A percentile compares a stretch with the other conserved stretches of the same genome.
These are phyloP conservation scores for Spergularia marina DNA, from an alignment of 148 eudicot genomes.

Conservation along the genomic window DNA sequence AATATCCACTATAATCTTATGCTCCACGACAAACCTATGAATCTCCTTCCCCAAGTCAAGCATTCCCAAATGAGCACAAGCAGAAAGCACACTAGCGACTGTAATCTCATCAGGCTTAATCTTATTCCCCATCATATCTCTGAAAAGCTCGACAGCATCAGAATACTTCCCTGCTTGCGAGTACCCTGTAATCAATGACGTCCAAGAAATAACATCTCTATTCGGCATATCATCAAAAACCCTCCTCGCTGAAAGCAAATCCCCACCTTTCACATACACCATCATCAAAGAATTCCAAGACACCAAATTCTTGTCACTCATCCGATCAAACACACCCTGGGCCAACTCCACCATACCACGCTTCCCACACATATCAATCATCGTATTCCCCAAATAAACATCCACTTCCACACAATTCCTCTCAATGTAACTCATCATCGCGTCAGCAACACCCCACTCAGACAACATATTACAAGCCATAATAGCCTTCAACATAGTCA, in stretches of 20 bases:
- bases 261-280: conserved; percentile 50
- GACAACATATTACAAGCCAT: conserved; percentile 60
- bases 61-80: conserved; percentile 62
- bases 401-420: conserved; percentile 40
- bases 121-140: conserved; percentile 54
- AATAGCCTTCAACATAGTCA: conserved; percentile 62
- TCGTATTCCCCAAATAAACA: conserved; percentile 73
- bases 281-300: conserved; percentile 75
- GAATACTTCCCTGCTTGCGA: conserved; percentile 42
- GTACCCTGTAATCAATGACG: conserved; percentile 62
- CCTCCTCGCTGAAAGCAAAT: conserved; percentile 44
- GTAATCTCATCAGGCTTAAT: conserved; percentile 59
- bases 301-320: conserved; percentile 52
- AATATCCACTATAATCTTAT: conserved; percentile 46
- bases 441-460: conserved; percentile 43
- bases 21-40: conserved; percentile 43
- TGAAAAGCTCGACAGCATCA: conserved; percentile 54
- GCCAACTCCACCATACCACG: conserved; percentile 48
- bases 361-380: conserved; percentile 64
- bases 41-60: conserved; percentile 52
- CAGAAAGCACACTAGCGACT: conserved; percentile 57
- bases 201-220: conserved; percentile 76
- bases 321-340: conserved; percentile 47
- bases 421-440: conserved; percentile 45
- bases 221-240: conserved; percentile 63